Evolutionary conservation across 257 asterid species (phyloP), one percentile per base, ranked within the genome.

Genomic region (Solanum tarapatanum): DNA sequence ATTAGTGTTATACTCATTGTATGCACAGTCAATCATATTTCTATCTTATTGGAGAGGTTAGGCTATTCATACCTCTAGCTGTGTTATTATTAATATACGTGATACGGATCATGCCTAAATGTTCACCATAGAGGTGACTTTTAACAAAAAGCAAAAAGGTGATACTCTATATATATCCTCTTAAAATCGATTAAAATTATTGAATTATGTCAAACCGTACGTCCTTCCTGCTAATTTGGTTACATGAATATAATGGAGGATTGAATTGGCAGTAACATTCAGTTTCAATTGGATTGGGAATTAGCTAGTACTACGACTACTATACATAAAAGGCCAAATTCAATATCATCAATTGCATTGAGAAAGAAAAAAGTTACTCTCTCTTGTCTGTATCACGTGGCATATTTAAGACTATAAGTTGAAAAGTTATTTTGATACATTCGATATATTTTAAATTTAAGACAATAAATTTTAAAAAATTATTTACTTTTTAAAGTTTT

Each of bases 381-480:
- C 23, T 48, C 60, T 11, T 3, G 13, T 10, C 48, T 1, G 48
- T 41, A 0, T 41, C 14, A 41, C 45, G 45, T 39, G 45, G 4
- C 45, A 39, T 39, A 39, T 39, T 39, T 39, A 39, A 39, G 45
- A 39, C 45, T 39, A 45, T 45, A 45, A 45, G 0, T 45, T 45
- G 16, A 45, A 12, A 45, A 45, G 6, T 45, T 4, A 45, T 45
- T 13, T 45, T 45, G 1, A 0, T 45, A 45, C 1, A 45, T 4
- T 45, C 0, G 1, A 45, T 7, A 4, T 45, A 45, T 45, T 45
- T 45, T 4, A 13, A 45, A 2, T 43, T 19, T 58, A 60, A 23
- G 2, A 60, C 1, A 4, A 21, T 0, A 55, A 6, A 55, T 55
- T 55, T 55, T 0, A 55, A 51, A 48, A 48, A 2, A 0, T 8